These are phyloP conservation scores for Novakomyces olei DNA, from an alignment of 805 yeast genomes.

Conservation along the genomic window DNA sequence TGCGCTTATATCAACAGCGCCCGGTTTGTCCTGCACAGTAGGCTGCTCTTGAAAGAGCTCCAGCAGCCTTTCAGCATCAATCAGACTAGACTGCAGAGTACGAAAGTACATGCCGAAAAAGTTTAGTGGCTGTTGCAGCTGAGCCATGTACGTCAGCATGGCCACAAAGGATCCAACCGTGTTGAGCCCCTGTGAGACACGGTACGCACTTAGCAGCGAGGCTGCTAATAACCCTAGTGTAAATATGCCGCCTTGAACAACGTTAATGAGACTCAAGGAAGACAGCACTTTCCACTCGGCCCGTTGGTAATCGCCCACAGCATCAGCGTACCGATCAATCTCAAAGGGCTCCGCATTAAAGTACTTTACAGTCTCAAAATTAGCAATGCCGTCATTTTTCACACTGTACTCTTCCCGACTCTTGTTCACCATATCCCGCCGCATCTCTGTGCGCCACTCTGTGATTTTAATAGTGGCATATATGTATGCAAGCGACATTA, in stretches of 20 bases:
- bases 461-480: constrained; percentile 7
- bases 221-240: constrained; percentile 6
- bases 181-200: constrained; percentile 5
- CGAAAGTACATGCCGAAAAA: constrained; percentile 7
- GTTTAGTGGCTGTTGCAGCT: constrained; percentile 9
- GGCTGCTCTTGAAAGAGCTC: constrained; percentile 7
- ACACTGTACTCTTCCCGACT: constrained; percentile 5
- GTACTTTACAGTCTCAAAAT: constrained; percentile 9
- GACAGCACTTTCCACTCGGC: constrained; percentile 5
- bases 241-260: constrained; percentile 8
- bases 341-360: constrained; percentile 10
- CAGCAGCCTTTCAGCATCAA: constrained; percentile 8
- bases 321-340: constrained; percentile 6
- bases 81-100: constrained; percentile 7
- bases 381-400: constrained; percentile 7
- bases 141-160: constrained; percentile 8
- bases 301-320: constrained; percentile 5
- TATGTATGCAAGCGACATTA: constrained; percentile 6
- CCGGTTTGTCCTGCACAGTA: constrained; percentile 5
- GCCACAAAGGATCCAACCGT: constrained; percentile 9
- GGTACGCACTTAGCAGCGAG: constrained; percentile 7
- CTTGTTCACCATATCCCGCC: constrained; percentile 5
- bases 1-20: neutral
- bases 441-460: constrained; percentile 4
- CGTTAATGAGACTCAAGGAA: constrained; percentile 4